These are phyloP conservation scores for Elaeis oleifera DNA, from an alignment of 202 grass and related monocot genomes.

Conservation along the genomic window DNA sequence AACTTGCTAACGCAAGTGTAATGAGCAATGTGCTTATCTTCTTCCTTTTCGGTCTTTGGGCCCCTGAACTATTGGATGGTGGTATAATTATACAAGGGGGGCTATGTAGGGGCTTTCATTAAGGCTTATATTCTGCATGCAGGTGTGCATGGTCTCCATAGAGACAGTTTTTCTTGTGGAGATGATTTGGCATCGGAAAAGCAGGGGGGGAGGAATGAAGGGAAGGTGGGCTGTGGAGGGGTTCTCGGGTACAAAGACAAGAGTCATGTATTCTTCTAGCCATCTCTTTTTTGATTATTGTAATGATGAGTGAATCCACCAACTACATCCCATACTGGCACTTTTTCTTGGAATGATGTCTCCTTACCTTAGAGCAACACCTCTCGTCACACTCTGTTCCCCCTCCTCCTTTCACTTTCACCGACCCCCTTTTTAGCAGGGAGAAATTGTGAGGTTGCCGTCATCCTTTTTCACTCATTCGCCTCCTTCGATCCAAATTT, in stretches of 20 bases:
- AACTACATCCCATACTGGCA: not conserved
- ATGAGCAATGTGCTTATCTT: too few relatives aligned
- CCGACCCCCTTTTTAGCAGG: not conserved
- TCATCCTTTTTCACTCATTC: not conserved
- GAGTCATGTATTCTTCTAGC: constrained; percentile 19
- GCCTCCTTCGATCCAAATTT: not conserved
- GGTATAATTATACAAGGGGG: too few relatives aligned
- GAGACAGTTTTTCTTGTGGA: constrained; percentile 6
- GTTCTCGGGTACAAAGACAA: constrained; percentile 2
- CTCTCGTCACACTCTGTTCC: not conserved
- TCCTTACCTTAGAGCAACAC: constrained; percentile 4
- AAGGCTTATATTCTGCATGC: constrained; percentile 1
- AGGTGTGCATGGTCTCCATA: not conserved
- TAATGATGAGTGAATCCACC: constrained; percentile 19
- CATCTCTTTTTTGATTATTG: constrained; percentile 24
- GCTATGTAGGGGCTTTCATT: not conserved
- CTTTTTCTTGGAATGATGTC: constrained; percentile 8
- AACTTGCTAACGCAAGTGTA: not conserved
- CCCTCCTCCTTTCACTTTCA: not conserved
- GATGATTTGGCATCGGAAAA: constrained; percentile 31
- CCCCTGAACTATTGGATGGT: not conserved
- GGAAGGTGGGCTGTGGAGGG: too few relatives aligned
- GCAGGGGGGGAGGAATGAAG: not conserved
- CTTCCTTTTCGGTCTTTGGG: not conserved
- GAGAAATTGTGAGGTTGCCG: not conserved